Evolutionary conservation across 1,284 basidiomycete species (phyloP).

Genomic region (Cryptococcus sp.): DNA sequence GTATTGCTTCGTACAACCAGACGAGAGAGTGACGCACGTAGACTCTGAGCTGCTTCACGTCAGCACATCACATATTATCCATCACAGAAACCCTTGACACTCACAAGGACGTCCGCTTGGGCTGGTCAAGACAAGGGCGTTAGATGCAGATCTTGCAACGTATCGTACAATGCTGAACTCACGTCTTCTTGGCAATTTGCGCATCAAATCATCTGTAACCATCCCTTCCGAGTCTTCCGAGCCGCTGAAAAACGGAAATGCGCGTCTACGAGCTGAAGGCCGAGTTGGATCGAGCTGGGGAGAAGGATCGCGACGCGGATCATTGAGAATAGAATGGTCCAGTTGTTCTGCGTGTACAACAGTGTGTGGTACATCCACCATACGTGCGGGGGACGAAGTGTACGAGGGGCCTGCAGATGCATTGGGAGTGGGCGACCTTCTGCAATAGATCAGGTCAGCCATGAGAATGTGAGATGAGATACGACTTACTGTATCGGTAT

Average conservation of each 20-base stretch:
- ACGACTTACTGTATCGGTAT: not conserved
- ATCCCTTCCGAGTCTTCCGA: constrained; percentile 8
- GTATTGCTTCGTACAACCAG: not conserved
- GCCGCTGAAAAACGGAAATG: constrained; percentile 11
- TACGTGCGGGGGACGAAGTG: constrained; percentile 1
- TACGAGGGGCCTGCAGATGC: not conserved
- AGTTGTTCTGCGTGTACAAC: constrained; percentile 23
- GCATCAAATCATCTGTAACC: constrained; percentile 19
- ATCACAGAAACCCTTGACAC: not conserved
- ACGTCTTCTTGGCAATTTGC: constrained; percentile 12
- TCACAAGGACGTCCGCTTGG: constrained; percentile 12
- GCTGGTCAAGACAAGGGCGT: not conserved
- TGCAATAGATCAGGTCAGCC: not conserved
- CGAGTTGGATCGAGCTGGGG: not conserved
- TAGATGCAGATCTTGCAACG: not conserved
- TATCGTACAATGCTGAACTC: constrained; percentile 3
- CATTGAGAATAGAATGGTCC: constrained; percentile 25
- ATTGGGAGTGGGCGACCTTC: not conserved
- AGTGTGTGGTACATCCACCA: constrained; percentile 17
- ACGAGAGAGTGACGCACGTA: constrained; percentile 12
- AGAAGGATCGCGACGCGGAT: constrained; percentile 5
- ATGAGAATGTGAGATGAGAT: not conserved
- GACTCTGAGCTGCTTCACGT: constrained; percentile 8
- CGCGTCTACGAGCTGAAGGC: not conserved
- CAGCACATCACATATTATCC: too few relatives aligned